phyloP scores from a whole-genome alignment of 2,329 filamentous ascomycete species.

The Pestalotiopsis sp. region DNA sequence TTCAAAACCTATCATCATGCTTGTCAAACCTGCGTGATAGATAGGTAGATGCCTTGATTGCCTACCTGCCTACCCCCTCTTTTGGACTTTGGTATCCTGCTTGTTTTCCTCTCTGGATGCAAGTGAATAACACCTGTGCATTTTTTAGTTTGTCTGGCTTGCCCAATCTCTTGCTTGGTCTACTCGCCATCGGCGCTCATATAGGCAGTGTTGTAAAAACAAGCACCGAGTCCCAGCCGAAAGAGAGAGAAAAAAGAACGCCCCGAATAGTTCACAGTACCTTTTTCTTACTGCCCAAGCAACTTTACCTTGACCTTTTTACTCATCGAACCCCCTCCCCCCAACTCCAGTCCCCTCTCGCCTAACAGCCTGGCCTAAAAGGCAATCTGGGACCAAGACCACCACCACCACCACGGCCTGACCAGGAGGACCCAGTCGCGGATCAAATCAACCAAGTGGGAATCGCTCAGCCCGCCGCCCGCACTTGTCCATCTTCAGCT shows the following conservation, averaged over 20 bases:
- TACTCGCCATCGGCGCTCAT: too few relatives aligned
- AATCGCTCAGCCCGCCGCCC: slow-evolving; percentile 2
- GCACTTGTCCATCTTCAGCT: slow-evolving; percentile 3
- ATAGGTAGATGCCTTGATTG: neutral
- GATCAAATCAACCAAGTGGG: slow-evolving; percentile 6
- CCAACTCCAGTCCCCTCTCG: neutral
- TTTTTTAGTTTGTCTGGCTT: too few relatives aligned
- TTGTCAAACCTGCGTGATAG: neutral
- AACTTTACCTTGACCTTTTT: too few relatives aligned
- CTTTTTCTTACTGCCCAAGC: too few relatives aligned
- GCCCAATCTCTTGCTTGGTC: too few relatives aligned
- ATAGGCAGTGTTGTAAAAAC: too few relatives aligned
- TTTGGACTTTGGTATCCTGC: neutral
- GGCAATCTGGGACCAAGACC: neutral
- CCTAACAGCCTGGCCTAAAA: neutral
- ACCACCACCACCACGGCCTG: too few relatives aligned
- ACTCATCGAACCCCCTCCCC: neutral
- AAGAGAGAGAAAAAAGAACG: too few relatives aligned
- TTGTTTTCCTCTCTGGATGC: neutral
- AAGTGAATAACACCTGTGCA: neutral
- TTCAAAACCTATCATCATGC: neutral
- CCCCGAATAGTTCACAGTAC: too few relatives aligned
- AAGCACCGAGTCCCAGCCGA: too few relatives aligned
- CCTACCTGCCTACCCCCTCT: neutral
- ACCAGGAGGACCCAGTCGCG: slow-evolving; percentile 1